Evolutionary conservation across 768 basidiomycete genomes (phyloP).

Genomic region (Kwoniella shandongensis): DNA sequence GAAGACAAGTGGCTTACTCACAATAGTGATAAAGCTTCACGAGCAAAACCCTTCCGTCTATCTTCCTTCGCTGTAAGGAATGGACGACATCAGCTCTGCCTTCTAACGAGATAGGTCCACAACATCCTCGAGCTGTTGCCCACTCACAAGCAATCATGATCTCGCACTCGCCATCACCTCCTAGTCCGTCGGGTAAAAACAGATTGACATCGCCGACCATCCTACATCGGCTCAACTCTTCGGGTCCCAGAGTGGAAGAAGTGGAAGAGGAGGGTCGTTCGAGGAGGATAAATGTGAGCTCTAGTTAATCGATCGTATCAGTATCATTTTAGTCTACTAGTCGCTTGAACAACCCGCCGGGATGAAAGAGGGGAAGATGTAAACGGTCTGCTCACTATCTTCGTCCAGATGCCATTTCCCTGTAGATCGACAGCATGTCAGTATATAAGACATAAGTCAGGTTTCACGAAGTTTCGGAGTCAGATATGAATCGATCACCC

Average conservation of each 20-base stretch:
- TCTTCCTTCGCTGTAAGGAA: slow-evolving; percentile 53
- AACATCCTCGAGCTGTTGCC: no score
- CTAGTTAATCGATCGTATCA: slow-evolving; percentile 51
- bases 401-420: slow-evolving; percentile 82
- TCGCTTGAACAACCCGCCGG: neutral
- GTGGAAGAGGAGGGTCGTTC: slow-evolving; percentile 54
- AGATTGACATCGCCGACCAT: slow-evolving; percentile 95
- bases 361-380: no score
- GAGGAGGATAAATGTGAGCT: slow-evolving; percentile 87
- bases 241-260: slow-evolving; percentile 27
- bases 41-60: slow-evolving; percentile 63
- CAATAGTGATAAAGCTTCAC: slow-evolving; percentile 43
- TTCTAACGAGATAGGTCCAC: no score
- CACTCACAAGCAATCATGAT: slow-evolving; percentile 86
- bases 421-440: slow-evolving; percentile 46
- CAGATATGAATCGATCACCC: slow-evolving; percentile 29
- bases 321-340: neutral
- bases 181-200: slow-evolving; percentile 69
- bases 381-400: slow-evolving; percentile 62
- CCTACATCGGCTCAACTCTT: slow-evolving; percentile 55
- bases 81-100: neutral
- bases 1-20: slow-evolving; percentile 43
- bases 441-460: no score
- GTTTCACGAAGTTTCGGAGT: neutral
- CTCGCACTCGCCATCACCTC: slow-evolving; percentile 74